Base-by-base conservation (phyloP, 208 protist genomes). In the Leishmania lainsoni region DNA sequence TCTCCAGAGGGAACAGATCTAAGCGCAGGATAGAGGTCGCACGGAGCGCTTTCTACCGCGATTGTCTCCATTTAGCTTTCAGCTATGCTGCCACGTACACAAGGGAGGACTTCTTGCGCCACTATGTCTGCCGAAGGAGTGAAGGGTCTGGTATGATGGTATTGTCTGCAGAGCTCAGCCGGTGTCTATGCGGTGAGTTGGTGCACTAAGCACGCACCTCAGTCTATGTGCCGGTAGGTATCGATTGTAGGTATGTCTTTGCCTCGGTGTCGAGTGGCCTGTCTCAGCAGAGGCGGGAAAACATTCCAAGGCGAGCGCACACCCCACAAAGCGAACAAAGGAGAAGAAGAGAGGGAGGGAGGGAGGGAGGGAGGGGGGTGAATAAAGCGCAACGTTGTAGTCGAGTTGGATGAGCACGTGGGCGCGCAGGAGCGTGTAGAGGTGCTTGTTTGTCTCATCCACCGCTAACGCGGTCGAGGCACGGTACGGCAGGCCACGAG, bases 31-130 rank as follows among this genome's bases (percentile, higher is more conserved):
- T 51, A 5, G 26, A 80, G 81, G 20, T 80, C 70, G 71, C 81
- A 85, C 9, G 81, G 81, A 54, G 52, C 56, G 10, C 48, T 6
- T 29, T 20, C 63, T 22, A 75, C 70, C 5, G 48, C 45, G 10
- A 85, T 52, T 1, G 75, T 48, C 8, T 85, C 70, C 81, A 85
- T 85, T 35, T 26, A 6, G 14, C 42, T 66, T 63, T 12, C 29
- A 73, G 69, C 69, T 73, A 73, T 26, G 10, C 45, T 2, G 42
- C 39, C 39, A 73, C 72, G 48, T 39, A 45, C 14, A 58, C 6
- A 14, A 48, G 32, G 17, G 72, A 29, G 12, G 45, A 14, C 20
- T 14, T 8, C 6, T 20, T 42, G 72, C 32, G 72, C 52, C 52
- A 26, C 32, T 58, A 6, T 5, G 54, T 10, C 32, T 49, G 51